Evolutionary conservation across 2,329 filamentous ascomycete genomes (phyloP).

Genomic region (Sporothrix curviconia): DNA sequence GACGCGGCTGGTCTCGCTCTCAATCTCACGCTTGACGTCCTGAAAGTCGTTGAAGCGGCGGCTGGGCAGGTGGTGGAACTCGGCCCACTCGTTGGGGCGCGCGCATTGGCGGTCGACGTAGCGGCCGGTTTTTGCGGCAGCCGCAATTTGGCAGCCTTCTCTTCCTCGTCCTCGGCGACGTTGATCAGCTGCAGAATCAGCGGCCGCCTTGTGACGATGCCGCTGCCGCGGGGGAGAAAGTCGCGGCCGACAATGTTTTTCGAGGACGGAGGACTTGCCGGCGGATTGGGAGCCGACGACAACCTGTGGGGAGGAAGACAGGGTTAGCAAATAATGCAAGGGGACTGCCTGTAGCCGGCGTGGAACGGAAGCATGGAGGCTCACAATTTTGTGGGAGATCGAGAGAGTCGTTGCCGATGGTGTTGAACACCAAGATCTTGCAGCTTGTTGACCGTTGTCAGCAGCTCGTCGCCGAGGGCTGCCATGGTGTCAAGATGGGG

Average conservation of each 20-base stretch:
- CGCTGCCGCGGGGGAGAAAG: constrained; percentile 91
- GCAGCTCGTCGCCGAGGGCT: constrained; percentile 88
- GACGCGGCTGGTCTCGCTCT: constrained; percentile 92
- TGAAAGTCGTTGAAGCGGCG: constrained; percentile 98
- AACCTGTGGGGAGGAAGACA: constrained; percentile 52
- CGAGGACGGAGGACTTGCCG: constrained; percentile 95
- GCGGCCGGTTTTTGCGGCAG: constrained; percentile 40
- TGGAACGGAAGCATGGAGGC: constrained; percentile 23
- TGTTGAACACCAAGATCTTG: constrained; percentile 99
- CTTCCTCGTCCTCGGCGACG: constrained; percentile 68
- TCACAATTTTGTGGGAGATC: constrained; percentile 97
- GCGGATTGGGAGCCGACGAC: constrained; percentile 98
- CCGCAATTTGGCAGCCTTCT: constrained; percentile 52
- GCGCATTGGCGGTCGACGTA: constrained; percentile 72
- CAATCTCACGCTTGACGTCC: constrained; percentile 97
- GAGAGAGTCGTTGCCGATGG: constrained; percentile 96
- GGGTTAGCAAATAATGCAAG: not conserved
- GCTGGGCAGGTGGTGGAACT: constrained; percentile 94
- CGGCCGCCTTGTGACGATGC: constrained; percentile 90
- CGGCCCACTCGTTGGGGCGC: constrained; percentile 70
- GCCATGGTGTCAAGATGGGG: constrained; percentile 56
- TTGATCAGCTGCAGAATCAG: constrained; percentile 98
- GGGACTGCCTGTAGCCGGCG: too few relatives aligned
- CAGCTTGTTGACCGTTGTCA: constrained; percentile 94
- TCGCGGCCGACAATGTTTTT: constrained; percentile 98